Conservation (phyloP, 2,329 filamentous ascomycete species). For the Hymenotorrendiella dingleyae region DNA sequence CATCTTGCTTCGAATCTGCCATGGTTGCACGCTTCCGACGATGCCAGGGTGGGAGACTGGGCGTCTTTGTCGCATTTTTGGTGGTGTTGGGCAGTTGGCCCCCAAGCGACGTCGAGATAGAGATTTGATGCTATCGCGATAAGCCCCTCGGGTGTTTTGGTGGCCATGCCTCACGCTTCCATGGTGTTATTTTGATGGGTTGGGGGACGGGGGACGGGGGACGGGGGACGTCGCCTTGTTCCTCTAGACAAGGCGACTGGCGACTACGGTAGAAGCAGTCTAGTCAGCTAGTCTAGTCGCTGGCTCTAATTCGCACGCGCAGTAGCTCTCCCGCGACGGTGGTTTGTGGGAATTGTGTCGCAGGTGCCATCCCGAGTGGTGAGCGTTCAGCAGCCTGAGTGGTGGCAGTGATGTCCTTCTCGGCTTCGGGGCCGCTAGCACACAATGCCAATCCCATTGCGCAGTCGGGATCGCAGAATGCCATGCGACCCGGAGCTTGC, state of each 20-base stretch:
- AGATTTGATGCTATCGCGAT: constrained; percentile 3
- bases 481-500: too few relatives aligned
- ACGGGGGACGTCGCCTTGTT: background rate
- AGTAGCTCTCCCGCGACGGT: constrained; percentile 20
- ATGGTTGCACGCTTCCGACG: background rate
- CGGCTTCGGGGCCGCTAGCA: too few relatives aligned
- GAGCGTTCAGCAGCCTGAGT: too few relatives aligned
- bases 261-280: too few relatives aligned
- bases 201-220: background rate
- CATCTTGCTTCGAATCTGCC: background rate
- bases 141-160: background rate
- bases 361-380: too few relatives aligned
- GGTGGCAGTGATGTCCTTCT: too few relatives aligned
- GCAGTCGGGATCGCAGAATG: too few relatives aligned
- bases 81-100: background rate
- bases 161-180: too few relatives aligned
- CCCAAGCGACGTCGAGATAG: constrained; percentile 9
- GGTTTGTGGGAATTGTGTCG: constrained; percentile 18
- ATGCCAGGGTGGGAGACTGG: background rate
- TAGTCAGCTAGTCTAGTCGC: too few relatives aligned
- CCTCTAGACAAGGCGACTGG: constrained; percentile 4
- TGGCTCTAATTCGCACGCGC: constrained; percentile 12
- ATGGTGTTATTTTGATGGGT: background rate
- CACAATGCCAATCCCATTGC: too few relatives aligned
- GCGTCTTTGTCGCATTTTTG: background rate